These are phyloP conservation scores for Gomphus bonarii DNA, from an alignment of 1,284 basidiomycete species.

Conservation along the genomic window DNA sequence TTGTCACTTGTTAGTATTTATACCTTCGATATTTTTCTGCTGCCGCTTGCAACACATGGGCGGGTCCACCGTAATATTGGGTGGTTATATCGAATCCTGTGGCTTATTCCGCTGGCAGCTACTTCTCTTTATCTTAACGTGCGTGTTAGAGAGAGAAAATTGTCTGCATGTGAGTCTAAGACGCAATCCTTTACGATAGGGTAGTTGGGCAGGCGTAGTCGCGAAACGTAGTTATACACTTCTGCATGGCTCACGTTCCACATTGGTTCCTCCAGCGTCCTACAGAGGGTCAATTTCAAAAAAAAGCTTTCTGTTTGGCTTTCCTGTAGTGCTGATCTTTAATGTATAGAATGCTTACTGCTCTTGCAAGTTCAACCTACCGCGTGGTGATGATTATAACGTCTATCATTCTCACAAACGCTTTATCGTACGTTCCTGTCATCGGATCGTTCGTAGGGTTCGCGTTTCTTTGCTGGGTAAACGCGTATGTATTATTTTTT, in stretches of 20 bases:
- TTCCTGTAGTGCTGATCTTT: not conserved
- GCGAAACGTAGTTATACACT: constrained; percentile 61
- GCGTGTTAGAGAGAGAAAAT: constrained; percentile 21
- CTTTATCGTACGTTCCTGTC: constrained; percentile 50
- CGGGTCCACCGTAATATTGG: constrained; percentile 64
- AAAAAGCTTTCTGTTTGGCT: not conserved
- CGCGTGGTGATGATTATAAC: constrained; percentile 70
- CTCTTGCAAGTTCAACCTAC: constrained; percentile 68
- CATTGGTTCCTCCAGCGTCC: constrained; percentile 32
- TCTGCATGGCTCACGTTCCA: constrained; percentile 49
- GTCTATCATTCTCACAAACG: constrained; percentile 59
- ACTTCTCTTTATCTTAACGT: constrained; percentile 69
- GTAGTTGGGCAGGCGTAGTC: constrained; percentile 60
- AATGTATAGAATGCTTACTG: constrained; percentile 38
- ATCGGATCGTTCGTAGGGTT: constrained; percentile 52
- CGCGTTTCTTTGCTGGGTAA: constrained; percentile 71
- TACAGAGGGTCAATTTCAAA: constrained; percentile 38
- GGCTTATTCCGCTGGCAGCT: constrained; percentile 66
- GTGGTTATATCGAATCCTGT: constrained; percentile 64
- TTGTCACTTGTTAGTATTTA: constrained; percentile 63
- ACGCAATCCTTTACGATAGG: constrained; percentile 31
- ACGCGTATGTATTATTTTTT: constrained; percentile 51
- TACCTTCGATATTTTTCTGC: constrained; percentile 59
- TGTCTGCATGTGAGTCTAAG: not conserved
- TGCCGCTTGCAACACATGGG: constrained; percentile 55